Conservation (phyloP, 2,329 filamentous ascomycete genomes). For the Hypoxylon sp. region DNA sequence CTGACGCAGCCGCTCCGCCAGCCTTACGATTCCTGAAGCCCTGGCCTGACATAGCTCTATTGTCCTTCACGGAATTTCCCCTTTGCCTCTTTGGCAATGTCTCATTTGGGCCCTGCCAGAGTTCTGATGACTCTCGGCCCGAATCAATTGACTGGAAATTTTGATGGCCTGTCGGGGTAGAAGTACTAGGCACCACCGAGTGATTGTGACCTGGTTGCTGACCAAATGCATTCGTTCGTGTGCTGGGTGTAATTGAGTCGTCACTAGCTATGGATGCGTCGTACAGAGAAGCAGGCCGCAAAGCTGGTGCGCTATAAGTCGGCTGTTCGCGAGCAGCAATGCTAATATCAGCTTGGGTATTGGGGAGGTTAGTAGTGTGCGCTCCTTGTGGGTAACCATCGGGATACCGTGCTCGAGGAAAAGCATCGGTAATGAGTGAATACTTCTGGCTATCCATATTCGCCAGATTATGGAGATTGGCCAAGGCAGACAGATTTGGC, state of each 20-base stretch:
- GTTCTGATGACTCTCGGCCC: slow-evolving; percentile 22
- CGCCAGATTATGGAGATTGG: slow-evolving; percentile 50
- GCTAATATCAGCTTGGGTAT: neutral
- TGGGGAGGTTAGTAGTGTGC: neutral
- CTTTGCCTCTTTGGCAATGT: slow-evolving; percentile 28
- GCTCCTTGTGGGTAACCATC: slow-evolving; percentile 20
- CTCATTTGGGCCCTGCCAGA: slow-evolving; percentile 4
- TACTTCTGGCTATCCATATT: slow-evolving; percentile 55
- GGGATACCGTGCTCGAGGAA: slow-evolving; percentile 56
- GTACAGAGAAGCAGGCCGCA: slow-evolving; percentile 7
- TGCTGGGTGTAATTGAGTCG: neutral
- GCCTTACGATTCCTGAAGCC: slow-evolving; percentile 31
- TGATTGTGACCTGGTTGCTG: slow-evolving; percentile 7
- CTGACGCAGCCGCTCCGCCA: slow-evolving; percentile 21
- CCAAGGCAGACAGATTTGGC: slow-evolving; percentile 55
- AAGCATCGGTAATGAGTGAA: slow-evolving; percentile 57
- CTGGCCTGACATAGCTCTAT: slow-evolving; percentile 21
- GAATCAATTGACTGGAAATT: slow-evolving; percentile 15
- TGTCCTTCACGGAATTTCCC: slow-evolving; percentile 17
- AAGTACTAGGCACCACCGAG: neutral
- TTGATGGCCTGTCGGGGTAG: slow-evolving; percentile 5
- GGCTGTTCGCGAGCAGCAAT: neutral
- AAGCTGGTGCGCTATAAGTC: neutral
- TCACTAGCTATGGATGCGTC: neutral
- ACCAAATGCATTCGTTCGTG: neutral